A percentile compares a stretch with the other conserved stretches of the same genome.
These are phyloP conservation scores for Fibroporia radiculosa DNA, from an alignment of 768 basidiomycete genomes.

Conservation along the genomic window DNA sequence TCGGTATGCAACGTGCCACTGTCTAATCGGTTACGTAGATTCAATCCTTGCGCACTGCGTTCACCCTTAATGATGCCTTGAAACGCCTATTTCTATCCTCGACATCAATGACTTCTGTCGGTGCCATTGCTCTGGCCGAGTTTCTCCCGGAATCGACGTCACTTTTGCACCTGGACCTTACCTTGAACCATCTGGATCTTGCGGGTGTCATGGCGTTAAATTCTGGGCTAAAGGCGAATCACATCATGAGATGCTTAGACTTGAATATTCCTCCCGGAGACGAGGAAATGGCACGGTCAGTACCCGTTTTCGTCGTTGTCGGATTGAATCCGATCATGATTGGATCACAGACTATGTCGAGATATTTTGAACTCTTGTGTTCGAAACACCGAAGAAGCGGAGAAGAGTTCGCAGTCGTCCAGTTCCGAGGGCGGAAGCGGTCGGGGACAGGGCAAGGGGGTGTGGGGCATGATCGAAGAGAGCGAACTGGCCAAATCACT, in stretches of 20 bases:
- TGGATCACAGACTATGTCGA: conserved; percentile 55
- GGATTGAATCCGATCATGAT: not conserved
- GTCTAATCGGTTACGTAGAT: conserved; percentile 36
- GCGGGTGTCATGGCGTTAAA: conserved; percentile 92
- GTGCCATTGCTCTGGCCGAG: conserved; percentile 92
- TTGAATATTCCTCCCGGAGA: conserved; percentile 84
- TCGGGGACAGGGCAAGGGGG: conserved; percentile 52
- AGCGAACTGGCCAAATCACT: conserved; percentile 74
- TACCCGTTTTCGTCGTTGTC: not conserved
- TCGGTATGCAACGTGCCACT: not conserved
- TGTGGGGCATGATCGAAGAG: conserved; percentile 84
- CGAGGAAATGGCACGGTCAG: conserved; percentile 67
- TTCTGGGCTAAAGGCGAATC: conserved; percentile 77
- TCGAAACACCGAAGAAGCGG: conserved; percentile 88
- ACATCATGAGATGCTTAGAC: conserved; percentile 86
- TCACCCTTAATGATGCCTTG: conserved; percentile 85
- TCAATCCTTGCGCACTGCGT: conserved; percentile 84
- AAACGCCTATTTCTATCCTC: conserved; percentile 89
- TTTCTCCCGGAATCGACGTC: conserved; percentile 88
- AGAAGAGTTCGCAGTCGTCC: conserved; percentile 24
- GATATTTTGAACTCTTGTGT: conserved; percentile 88
- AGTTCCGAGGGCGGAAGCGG: conserved; percentile 30
- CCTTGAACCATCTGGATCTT: conserved; percentile 72
- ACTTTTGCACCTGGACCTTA: conserved; percentile 87
- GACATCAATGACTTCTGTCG: conserved; percentile 70